Percentiles rank a stretch among this genome's conserved stretches.
These are phyloP conservation scores for Themeda triandra DNA, from an alignment of 176 grass and related monocot species.

Conservation along the genomic window DNA sequence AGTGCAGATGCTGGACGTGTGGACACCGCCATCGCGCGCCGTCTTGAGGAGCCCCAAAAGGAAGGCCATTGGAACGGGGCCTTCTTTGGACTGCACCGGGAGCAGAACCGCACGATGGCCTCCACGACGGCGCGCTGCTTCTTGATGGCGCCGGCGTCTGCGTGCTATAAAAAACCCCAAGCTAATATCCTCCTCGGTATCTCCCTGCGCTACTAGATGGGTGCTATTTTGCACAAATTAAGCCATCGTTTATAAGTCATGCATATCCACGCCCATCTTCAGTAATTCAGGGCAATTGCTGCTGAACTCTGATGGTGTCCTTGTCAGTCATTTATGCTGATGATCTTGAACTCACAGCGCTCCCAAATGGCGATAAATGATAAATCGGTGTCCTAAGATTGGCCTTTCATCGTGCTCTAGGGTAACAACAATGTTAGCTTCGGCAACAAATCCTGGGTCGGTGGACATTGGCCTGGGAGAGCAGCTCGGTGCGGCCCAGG, in stretches of 20 bases:
- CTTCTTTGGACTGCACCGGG: no score
- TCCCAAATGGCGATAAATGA: neutral
- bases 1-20: no score
- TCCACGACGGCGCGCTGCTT: no score
- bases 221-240: neutral
- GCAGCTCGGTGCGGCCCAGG: slow-evolving; percentile 22
- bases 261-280: neutral
- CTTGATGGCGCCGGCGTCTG: no score
- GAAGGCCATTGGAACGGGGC: no score
- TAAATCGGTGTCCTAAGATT: neutral
- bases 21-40: no score
- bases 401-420: slow-evolving; percentile 25
- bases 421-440: slow-evolving; percentile 48
- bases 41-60: no score
- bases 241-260: neutral
- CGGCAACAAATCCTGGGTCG: slow-evolving; percentile 48
- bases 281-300: neutral
- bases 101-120: no score
- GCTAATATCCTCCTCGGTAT: no score
- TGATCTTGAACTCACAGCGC: neutral
- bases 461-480: slow-evolving; percentile 33
- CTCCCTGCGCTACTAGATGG: neutral
- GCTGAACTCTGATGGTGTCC: neutral
- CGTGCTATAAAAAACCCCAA: no score
- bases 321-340: neutral